Percentiles rank a stretch among this genome's conserved stretches.
phyloP scores from a whole-genome alignment of 371 early-diverging fungal genomes.

The Pancytospora philotis region DNA sequence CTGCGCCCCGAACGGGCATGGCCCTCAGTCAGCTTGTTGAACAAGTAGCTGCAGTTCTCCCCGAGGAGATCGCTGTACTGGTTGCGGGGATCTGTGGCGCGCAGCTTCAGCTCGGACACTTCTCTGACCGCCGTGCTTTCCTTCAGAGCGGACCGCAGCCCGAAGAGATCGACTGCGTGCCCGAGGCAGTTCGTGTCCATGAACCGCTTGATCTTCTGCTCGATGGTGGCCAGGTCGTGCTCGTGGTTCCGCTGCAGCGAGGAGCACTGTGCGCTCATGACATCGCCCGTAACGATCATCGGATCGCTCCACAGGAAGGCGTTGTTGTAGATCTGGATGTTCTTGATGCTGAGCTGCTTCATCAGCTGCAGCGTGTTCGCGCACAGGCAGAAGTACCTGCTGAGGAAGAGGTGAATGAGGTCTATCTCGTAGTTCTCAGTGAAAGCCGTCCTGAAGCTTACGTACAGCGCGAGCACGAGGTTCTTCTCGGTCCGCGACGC shows the following conservation, averaged over 20 bases:
- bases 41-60: slow-evolving; percentile 22
- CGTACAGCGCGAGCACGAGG: slow-evolving; percentile 38
- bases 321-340: slow-evolving; percentile 38
- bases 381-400: slow-evolving; percentile 41
- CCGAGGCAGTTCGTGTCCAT: slow-evolving; percentile 28
- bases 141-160: slow-evolving; percentile 11
- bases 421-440: slow-evolving; percentile 31
- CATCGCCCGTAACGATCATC: slow-evolving; percentile 3
- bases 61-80: slow-evolving; percentile 29
- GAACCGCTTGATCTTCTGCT: slow-evolving; percentile 17
- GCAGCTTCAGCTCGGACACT: slow-evolving; percentile 18
- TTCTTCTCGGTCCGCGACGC: slow-evolving; percentile 17
- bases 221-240: neutral
- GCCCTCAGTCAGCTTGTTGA: slow-evolving; percentile 36
- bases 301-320: slow-evolving; percentile 49
- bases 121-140: slow-evolving; percentile 20
- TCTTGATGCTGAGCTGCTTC: slow-evolving; percentile 34
- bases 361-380: slow-evolving; percentile 15
- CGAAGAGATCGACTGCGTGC: slow-evolving; percentile 18
- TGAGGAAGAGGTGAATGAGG: slow-evolving; percentile 38
- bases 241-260: neutral
- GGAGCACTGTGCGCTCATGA: neutral
- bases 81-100: slow-evolving; percentile 2
- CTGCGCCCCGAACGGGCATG: slow-evolving; percentile 9
- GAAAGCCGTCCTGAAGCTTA: slow-evolving; percentile 18